These are phyloP conservation scores for Alternaria sp. DNA, from an alignment of 2,329 filamentous ascomycete species.

Conservation along the genomic window DNA sequence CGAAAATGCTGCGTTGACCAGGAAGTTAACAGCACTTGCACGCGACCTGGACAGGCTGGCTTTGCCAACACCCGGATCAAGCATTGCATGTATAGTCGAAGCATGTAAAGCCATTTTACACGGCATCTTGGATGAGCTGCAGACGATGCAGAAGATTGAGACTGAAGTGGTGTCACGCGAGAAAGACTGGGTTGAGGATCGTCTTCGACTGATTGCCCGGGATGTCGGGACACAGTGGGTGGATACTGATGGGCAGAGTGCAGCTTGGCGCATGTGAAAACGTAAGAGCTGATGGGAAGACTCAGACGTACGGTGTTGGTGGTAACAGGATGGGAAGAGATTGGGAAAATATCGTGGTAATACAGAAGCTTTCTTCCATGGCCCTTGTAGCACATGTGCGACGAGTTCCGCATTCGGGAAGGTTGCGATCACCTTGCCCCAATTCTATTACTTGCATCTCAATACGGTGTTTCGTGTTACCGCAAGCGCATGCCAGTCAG, in stretches of 20 bases:
- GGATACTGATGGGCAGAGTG: slow-evolving; percentile 16
- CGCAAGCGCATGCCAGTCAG: slow-evolving; percentile 3
- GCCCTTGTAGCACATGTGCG: not conserved
- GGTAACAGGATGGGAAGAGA: not conserved
- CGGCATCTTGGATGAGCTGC: slow-evolving; percentile 43
- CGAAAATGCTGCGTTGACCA: slow-evolving; percentile 41
- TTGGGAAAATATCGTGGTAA: not conserved
- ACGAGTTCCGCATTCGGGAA: not conserved
- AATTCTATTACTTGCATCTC: not conserved
- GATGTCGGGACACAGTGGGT: slow-evolving; percentile 16
- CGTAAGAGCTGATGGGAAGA: not conserved
- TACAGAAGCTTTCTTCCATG: not conserved
- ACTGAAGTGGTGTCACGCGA: slow-evolving; percentile 38
- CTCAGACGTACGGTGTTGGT: not conserved
- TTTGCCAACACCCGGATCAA: slow-evolving; percentile 38
- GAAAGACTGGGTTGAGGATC: slow-evolving; percentile 45
- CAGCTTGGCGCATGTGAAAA: slow-evolving; percentile 35
- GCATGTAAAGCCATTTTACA: slow-evolving; percentile 38
- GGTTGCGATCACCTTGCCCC: not conserved
- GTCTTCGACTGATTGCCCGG: slow-evolving; percentile 35
- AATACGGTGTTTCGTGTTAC: not conserved
- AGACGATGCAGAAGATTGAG: slow-evolving; percentile 43
- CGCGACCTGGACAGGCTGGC: slow-evolving; percentile 41
- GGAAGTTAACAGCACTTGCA: slow-evolving; percentile 41
- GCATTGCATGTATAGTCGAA: slow-evolving; percentile 38